Evolutionary conservation across 345 rosid genomes (phyloP).

Genomic region (Punica granatum): DNA sequence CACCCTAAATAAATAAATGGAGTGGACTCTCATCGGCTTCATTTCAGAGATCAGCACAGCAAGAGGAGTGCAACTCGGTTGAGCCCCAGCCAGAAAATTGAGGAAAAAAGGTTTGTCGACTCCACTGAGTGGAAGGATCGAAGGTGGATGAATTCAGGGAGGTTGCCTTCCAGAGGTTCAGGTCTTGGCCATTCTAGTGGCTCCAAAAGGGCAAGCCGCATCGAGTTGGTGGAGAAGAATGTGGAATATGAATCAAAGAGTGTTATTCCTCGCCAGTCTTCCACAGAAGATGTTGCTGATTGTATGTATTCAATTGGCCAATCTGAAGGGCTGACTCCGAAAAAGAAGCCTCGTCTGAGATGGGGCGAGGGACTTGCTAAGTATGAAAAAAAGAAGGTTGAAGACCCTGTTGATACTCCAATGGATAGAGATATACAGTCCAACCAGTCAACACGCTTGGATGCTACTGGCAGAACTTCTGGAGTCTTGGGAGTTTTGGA

Average conservation of each 20-base stretch:
- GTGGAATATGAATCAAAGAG: constrained; percentile 34
- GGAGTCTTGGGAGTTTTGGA: constrained; percentile 38
- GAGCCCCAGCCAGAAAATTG: constrained; percentile 39
- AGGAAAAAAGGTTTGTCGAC: constrained; percentile 40
- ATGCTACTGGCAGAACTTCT: constrained; percentile 60
- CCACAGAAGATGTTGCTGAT: constrained; percentile 59
- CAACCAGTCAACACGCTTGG: constrained; percentile 34
- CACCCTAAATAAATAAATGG: neutral
- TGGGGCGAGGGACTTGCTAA: constrained; percentile 99
- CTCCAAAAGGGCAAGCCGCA: constrained; percentile 67
- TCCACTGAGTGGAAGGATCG: constrained; percentile 59
- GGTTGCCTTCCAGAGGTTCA: constrained; percentile 73
- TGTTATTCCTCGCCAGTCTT: constrained; percentile 41
- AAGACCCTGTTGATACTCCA: constrained; percentile 41
- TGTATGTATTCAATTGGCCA: constrained; percentile 39
- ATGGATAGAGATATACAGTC: constrained; percentile 43
- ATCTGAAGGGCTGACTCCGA: constrained; percentile 49
- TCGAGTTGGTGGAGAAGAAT: constrained; percentile 56
- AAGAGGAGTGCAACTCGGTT: constrained; percentile 31
- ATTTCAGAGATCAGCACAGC: constrained; percentile 46
- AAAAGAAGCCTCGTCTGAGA: constrained; percentile 87
- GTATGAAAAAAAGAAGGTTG: constrained; percentile 89
- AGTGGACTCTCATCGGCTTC: constrained; percentile 38
- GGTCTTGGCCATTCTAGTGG: constrained; percentile 84
- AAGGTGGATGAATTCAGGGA: constrained; percentile 70